These are phyloP conservation scores for Alternaria novae-zelandiae DNA, from an alignment of 2,329 filamentous ascomycete genomes.

Conservation along the genomic window DNA sequence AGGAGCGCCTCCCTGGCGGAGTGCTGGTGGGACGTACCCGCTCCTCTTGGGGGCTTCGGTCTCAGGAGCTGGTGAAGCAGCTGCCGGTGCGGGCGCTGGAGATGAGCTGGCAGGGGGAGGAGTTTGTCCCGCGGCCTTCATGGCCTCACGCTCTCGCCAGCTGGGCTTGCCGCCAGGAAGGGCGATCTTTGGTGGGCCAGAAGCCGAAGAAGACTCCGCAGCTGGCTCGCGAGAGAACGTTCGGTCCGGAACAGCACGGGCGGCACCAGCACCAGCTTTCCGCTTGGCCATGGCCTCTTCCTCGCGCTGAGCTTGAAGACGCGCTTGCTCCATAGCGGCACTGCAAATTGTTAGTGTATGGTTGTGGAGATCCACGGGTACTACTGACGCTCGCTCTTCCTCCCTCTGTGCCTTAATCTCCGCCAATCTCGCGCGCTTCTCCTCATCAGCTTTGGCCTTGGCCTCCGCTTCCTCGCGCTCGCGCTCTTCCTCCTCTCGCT, in stretches of 20 bases:
- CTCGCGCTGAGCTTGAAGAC: constrained; percentile 78
- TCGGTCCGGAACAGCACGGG: constrained; percentile 30
- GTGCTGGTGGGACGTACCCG: constrained; percentile 56
- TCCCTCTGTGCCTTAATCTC: constrained; percentile 71
- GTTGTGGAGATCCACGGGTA: constrained; percentile 2
- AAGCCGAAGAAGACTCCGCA: constrained; percentile 44
- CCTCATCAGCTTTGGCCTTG: constrained; percentile 78
- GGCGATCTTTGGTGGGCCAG: constrained; percentile 66
- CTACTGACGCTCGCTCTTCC: constrained; percentile 63
- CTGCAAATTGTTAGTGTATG: constrained; percentile 53
- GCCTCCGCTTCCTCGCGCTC: constrained; percentile 83
- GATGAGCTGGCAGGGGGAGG: constrained; percentile 44
- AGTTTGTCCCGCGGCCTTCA: constrained; percentile 45
- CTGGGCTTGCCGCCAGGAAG: constrained; percentile 68
- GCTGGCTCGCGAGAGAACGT: constrained; percentile 47
- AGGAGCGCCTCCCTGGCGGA: constrained; percentile 46
- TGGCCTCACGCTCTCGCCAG: constrained; percentile 76
- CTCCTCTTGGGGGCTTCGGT: constrained; percentile 46
- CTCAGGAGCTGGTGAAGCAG: constrained; percentile 41
- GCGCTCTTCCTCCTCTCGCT: constrained; percentile 86
- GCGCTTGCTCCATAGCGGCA: constrained; percentile 67
- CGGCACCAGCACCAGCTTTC: constrained; percentile 49
- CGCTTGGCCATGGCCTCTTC: constrained; percentile 84
- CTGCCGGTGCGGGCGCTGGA: constrained; percentile 35
- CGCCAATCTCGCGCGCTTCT: constrained; percentile 73